Conservation (phyloP, 352 stramenopile genomes). For the Phytophthora melonis region DNA sequence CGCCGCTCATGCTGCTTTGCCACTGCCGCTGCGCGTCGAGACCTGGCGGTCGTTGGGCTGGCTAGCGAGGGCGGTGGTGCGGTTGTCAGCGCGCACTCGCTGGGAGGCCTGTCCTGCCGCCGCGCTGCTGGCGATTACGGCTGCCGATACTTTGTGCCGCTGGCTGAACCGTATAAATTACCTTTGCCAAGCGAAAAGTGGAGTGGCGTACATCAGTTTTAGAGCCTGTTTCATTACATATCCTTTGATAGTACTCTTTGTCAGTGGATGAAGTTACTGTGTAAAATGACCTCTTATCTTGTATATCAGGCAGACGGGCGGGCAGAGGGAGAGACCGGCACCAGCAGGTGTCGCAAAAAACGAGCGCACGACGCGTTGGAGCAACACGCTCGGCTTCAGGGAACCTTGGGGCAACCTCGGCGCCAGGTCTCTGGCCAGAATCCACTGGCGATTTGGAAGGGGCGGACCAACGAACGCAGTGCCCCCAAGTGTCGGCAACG, state of each 20-base stretch:
- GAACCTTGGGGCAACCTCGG: slow-evolving; percentile 20
- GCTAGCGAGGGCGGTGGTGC: slow-evolving; percentile 26
- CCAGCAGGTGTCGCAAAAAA: slow-evolving; percentile 28
- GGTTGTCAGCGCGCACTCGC: slow-evolving; percentile 25
- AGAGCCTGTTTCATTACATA: too few species aligned
- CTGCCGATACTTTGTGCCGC: slow-evolving; percentile 37
- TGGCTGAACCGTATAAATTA: neutral
- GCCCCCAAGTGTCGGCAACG: slow-evolving; percentile 8
- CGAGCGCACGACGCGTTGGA: slow-evolving; percentile 37
- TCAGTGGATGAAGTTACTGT: too few species aligned
- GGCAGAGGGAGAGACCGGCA: slow-evolving; percentile 32
- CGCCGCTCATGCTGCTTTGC: slow-evolving; percentile 36
- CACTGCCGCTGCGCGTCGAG: neutral
- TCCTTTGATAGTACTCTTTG: too few species aligned
- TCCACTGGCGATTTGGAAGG: slow-evolving; percentile 34
- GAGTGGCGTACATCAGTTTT: too few species aligned
- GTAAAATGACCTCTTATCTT: too few species aligned
- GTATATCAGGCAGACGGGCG: neutral
- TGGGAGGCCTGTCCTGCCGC: slow-evolving; percentile 32
- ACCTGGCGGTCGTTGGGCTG: neutral
- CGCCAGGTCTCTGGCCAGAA: slow-evolving; percentile 28
- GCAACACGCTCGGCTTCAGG: neutral
- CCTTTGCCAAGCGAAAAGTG: neutral
- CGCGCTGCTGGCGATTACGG: slow-evolving; percentile 34
- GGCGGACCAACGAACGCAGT: slow-evolving; percentile 34